Conservation (phyloP, 768 basidiomycete genomes). For the Sistotremastrum suecicum region DNA sequence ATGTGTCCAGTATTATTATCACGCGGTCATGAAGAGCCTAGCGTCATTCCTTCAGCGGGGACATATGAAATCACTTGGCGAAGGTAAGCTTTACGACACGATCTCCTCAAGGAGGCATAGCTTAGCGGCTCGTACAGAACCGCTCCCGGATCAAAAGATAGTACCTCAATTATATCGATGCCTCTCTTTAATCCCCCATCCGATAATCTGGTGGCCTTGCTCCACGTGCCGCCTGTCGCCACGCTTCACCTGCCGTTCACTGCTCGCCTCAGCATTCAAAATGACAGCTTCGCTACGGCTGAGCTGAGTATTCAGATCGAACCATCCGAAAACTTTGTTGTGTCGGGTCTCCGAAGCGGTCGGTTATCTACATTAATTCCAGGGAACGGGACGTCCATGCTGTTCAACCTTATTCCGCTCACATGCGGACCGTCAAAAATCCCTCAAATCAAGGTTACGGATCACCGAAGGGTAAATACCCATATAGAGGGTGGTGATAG, state of each 20-base stretch:
- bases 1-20: slow-evolving; percentile 37
- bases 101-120: neutral
- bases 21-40: slow-evolving; percentile 23
- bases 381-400: slow-evolving; percentile 47
- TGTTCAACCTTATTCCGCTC: slow-evolving; percentile 58
- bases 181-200: slow-evolving; percentile 47
- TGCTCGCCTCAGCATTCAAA: slow-evolving; percentile 48
- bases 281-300: slow-evolving; percentile 48
- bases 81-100: slow-evolving; percentile 26
- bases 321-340: slow-evolving; percentile 57
- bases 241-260: slow-evolving; percentile 47
- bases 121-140: slow-evolving; percentile 23
- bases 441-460: slow-evolving; percentile 47
- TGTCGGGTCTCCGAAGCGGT: slow-evolving; percentile 58
- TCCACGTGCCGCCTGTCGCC: slow-evolving; percentile 48
- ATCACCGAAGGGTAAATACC: slow-evolving; percentile 29
- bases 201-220: slow-evolving; percentile 50
- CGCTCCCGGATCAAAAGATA: slow-evolving; percentile 14
- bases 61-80: slow-evolving; percentile 50
- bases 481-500: slow-evolving; percentile 12
- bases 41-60: slow-evolving; percentile 35
- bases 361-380: slow-evolving; percentile 63
- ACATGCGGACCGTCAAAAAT: slow-evolving; percentile 56
- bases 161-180: slow-evolving; percentile 19
- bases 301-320: slow-evolving; percentile 64